Evolutionary conservation across 148 eudicot genomes (phyloP), one percentile per base, ranked within the genome.

Genomic region (Dianthus caryophyllus): DNA sequence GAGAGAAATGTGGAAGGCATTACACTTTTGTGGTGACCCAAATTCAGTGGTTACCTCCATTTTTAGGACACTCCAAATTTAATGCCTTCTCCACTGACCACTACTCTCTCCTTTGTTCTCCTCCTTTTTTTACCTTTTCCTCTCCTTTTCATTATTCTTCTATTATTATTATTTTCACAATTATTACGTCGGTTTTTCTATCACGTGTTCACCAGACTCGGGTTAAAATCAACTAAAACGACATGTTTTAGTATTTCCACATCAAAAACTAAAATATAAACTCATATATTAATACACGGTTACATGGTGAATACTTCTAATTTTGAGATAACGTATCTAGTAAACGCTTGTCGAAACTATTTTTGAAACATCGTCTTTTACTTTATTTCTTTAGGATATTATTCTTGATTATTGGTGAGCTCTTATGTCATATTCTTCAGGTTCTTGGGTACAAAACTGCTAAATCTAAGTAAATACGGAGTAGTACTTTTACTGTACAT

Each of bases 11-110:
- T 25, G 31, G 49, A 70, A 60, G 8, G 20, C 38, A 70, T 58
- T 70, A 70, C 67, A 49, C 1, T 20, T n/a, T 48, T 61, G 64
- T 49, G 59, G 66, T 70, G 73, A 49, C 65, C 67, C 73, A 70
- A 69, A 61, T 49, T 52, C 73, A 36, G 53, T 60, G 73, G 66
- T 70, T 49, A 61, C 48, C 54, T 70, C 16, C 73, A 22, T 59
- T 60, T 70, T 70, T 25, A 61, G 49, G 59, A 51, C 54, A 61
- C 73, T 22, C 44, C 66, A 47, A 48, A 36, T 21, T 70, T 70
- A 61, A 61, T 70, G 67, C 73, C 66, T 70, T 70, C 59, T 70
- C 73, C 66, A 70, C 73, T 70, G 64, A 63, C 66, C 66, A 63
- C 66, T 63, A 63, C 52, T 43, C 66, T 33, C 66, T 25, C 38